Base-by-base conservation (phyloP, 2,329 filamentous ascomycete genomes). In the Podosphaera leucotricha region DNA sequence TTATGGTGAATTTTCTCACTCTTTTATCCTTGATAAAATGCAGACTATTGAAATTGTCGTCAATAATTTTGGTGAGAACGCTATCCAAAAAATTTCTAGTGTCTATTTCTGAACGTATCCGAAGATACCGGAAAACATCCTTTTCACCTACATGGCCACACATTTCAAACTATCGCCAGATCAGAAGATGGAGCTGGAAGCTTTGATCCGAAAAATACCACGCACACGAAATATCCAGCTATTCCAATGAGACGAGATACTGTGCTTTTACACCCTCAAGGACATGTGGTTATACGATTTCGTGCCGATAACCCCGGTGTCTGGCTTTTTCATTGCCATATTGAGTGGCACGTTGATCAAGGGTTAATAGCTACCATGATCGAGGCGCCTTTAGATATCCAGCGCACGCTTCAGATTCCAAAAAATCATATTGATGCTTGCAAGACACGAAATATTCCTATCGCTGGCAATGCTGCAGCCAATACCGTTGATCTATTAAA, bases 301-400 rank as follows among this genome's bases (percentile, higher is more conserved):
- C 62, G 64, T 46, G 72, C 76, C 1, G 67, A 80, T 54, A 81
- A 81, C 50, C 73, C 77, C 10, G 76, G 75, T 53, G 64, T 80
- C 19, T 80, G 75, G 75, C 59, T 80, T 3, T 80, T 85, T 62
- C 80, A 85, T 60, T 86, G 80, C 60, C 81, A 87, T 57, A 77
- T 86, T 44, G 78, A 82, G 55, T 87, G 78, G 78, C 79, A 84
- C 55, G 64, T 81, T 46, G 62, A 68, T 1, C 73, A 72, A 2
- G 79, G 79, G n/a, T 64, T 83, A 2, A 64, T 73, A 2, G 69
- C 74, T 20, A 75, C 72, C 1, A 69, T 82, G 49, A 59, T 57
- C 11, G 55, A 57, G 45, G 53, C 52, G n/a, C 55, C 55, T 5
- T 43, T 56, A 8, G 51, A 57, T 33, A 18, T 57, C n/a, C 55